phyloP scores from a whole-genome alignment of 192 early-diverging fungal species.

The Podila clonocystis region DNA sequence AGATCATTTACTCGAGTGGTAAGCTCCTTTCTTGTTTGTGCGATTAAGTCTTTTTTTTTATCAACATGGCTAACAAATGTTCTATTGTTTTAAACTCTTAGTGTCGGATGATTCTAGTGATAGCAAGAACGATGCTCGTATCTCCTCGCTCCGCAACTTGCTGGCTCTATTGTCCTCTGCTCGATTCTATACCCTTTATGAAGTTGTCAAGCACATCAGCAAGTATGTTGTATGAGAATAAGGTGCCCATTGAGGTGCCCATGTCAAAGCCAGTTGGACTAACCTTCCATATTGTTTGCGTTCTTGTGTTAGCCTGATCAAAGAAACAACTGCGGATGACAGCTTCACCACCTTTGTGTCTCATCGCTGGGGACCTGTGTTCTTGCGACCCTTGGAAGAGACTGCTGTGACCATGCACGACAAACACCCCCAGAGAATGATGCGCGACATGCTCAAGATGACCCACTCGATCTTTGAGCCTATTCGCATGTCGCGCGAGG shows the following conservation, averaged over 20 bases:
- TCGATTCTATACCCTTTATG: slow-evolving; percentile 58
- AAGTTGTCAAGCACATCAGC: slow-evolving; percentile 48
- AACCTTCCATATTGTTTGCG: background rate
- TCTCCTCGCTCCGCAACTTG: slow-evolving; percentile 59
- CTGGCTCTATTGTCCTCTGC: slow-evolving; percentile 54
- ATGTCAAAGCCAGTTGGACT: background rate
- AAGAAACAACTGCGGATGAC: slow-evolving; percentile 42
- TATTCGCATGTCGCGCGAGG: slow-evolving; percentile 44
- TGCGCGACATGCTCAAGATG: slow-evolving; percentile 58
- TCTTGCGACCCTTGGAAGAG: slow-evolving; percentile 55
- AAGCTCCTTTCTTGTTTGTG: slow-evolving; percentile 12
- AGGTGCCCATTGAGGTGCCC: background rate
- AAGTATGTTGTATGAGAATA: slow-evolving; percentile 9
- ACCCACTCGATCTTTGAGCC: slow-evolving; percentile 55
- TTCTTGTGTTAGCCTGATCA: slow-evolving; percentile 24
- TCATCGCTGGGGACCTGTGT: slow-evolving; percentile 59
- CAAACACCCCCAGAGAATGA: slow-evolving; percentile 50
- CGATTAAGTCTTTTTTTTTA: background rate
- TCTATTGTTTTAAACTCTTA: background rate
- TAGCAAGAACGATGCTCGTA: slow-evolving; percentile 40
- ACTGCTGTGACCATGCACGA: slow-evolving; percentile 54
- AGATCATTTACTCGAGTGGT: slow-evolving; percentile 69
- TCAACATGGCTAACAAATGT: background rate
- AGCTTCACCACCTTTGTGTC: slow-evolving; percentile 41
- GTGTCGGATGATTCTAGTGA: slow-evolving; percentile 40